phyloP scores from a whole-genome alignment of 1,139 yeast species.

The Arxiozyma slooffiae region DNA sequence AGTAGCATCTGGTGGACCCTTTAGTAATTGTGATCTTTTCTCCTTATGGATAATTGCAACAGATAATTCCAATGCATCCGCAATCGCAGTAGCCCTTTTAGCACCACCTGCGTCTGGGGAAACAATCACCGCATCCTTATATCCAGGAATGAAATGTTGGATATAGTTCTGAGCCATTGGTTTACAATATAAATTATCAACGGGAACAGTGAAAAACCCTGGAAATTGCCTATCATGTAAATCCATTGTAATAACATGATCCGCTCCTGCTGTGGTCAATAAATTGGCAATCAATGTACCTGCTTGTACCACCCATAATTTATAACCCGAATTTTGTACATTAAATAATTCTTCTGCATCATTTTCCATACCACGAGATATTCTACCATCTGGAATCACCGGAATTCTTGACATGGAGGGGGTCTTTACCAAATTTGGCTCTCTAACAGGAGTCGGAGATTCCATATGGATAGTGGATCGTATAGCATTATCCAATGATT shows the following conservation, averaged over 20 bases:
- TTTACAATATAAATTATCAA: constrained; percentile 79
- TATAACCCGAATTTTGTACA: constrained; percentile 54
- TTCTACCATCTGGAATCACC: constrained; percentile 29
- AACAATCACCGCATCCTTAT: constrained; percentile 72
- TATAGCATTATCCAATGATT: constrained; percentile 16
- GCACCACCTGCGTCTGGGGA: constrained; percentile 99
- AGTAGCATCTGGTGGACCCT: constrained; percentile 29
- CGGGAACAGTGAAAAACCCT: constrained; percentile 87
- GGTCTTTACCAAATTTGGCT: constrained; percentile 13
- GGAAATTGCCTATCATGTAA: constrained; percentile 93
- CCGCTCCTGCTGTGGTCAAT: constrained; percentile 89
- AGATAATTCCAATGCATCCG: constrained; percentile 79
- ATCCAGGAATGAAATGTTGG: constrained; percentile 59
- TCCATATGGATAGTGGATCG: constrained; percentile 12
- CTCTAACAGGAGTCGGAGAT: constrained; percentile 8
- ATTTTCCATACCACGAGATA: constrained; percentile 15
- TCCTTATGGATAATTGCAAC: constrained; percentile 96
- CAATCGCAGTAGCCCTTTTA: constrained; percentile 86
- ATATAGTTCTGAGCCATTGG: constrained; percentile 79
- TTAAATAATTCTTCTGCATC: constrained; percentile 27
- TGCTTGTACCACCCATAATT: constrained; percentile 92
- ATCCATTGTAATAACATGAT: constrained; percentile 95
- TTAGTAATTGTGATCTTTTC: constrained; percentile 46
- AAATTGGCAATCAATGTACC: constrained; percentile 88
- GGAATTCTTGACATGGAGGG: constrained; percentile 28